phyloP scores from a whole-genome alignment of 225 moss, liverwort and hornwort species.

The Sphagnum tenellum region DNA sequence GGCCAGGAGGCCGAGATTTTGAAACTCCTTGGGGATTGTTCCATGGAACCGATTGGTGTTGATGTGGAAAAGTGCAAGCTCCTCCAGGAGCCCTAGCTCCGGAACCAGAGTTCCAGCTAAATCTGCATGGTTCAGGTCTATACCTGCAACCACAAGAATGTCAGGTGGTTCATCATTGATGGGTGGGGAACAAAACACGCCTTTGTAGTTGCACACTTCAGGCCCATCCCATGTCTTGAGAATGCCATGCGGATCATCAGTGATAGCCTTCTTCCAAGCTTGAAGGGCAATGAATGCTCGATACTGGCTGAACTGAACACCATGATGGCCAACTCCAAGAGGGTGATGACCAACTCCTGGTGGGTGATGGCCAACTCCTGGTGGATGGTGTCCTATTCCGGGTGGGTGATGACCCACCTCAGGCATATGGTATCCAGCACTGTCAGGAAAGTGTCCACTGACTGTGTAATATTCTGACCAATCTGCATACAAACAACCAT shows the following conservation, averaged over 20 bases:
- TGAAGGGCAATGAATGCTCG: constrained; percentile 61
- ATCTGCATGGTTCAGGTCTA: constrained; percentile 56
- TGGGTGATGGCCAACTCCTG: constrained; percentile 46
- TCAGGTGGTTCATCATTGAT: constrained; percentile 22
- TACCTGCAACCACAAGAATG: constrained; percentile 58
- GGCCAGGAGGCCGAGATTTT: constrained; percentile 31
- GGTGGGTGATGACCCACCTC: constrained; percentile 45
- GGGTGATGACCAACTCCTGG: constrained; percentile 38
- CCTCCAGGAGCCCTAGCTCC: constrained; percentile 59
- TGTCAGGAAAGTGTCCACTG: constrained; percentile 8
- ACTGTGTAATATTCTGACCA: too few relatives aligned
- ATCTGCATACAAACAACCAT: too few relatives aligned
- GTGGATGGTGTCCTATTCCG: constrained; percentile 66
- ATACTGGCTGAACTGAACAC: constrained; percentile 33
- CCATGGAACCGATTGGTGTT: constrained; percentile 77
- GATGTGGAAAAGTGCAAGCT: constrained; percentile 63
- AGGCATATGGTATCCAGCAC: constrained; percentile 35
- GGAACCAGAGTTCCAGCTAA: constrained; percentile 51
- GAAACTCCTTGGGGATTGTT: constrained; percentile 38
- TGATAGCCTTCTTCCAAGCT: constrained; percentile 82
- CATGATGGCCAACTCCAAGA: constrained; percentile 1
- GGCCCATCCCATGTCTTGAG: constrained; percentile 61
- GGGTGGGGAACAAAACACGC: constrained; percentile 67
- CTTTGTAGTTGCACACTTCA: constrained; percentile 63
- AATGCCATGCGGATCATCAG: constrained; percentile 54